Percentiles rank a stretch among this genome's conserved stretches.
These are phyloP conservation scores for Xylariaceae sp. DNA, from an alignment of 2,329 filamentous ascomycete genomes.

Conservation along the genomic window DNA sequence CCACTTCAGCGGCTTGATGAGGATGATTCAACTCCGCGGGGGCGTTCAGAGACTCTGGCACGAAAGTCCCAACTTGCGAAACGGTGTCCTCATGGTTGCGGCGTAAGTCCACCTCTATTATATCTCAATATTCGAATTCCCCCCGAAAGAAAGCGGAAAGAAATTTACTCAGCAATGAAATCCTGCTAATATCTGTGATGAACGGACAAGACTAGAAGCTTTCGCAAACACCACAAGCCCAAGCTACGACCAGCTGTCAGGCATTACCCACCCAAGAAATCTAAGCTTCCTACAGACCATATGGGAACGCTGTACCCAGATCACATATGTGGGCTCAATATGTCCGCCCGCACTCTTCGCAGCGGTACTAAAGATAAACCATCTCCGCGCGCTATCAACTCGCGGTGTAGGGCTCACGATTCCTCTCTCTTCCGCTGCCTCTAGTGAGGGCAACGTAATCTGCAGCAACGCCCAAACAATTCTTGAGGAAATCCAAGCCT, in stretches of 20 bases:
- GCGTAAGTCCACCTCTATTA: constrained; percentile 24
- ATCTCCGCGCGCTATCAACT: constrained; percentile 9
- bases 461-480: constrained; percentile 20
- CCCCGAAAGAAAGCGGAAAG: not conserved
- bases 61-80: constrained; percentile 14
- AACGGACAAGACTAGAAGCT: constrained; percentile 25
- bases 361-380: constrained; percentile 13
- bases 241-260: constrained; percentile 24
- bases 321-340: constrained; percentile 19
- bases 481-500: constrained; percentile 26
- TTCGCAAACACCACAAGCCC: constrained; percentile 35
- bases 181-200: not conserved
- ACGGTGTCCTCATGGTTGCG: constrained; percentile 20
- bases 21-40: constrained; percentile 31
- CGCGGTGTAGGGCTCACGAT: not conserved
- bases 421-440: not conserved
- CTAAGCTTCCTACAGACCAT: constrained; percentile 24
- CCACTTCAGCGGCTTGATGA: constrained; percentile 31
- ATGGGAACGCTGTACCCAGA: constrained; percentile 14
- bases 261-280: constrained; percentile 22
- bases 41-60: constrained; percentile 24
- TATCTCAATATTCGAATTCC: not conserved
- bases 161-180: not conserved
- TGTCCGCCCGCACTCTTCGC: constrained; percentile 13
- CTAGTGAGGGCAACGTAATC: not conserved